Conservation (phyloP, 352 stramenopile genomes). For the Aphanomyces cochlioides region DNA sequence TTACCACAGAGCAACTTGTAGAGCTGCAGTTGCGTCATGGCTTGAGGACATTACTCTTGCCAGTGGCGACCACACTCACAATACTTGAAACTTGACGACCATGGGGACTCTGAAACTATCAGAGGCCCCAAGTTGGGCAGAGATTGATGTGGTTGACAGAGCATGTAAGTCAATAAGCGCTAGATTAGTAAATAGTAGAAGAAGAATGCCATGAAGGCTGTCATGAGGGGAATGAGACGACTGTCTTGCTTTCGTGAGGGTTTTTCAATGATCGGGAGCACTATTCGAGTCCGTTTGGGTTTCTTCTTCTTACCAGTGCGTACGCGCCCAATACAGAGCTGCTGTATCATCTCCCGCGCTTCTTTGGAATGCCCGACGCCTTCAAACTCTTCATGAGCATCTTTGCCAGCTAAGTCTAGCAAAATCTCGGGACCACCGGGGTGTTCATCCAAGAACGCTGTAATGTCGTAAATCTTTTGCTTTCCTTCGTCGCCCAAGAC, state of each 20-base stretch:
- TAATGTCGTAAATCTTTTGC: constrained; percentile 97
- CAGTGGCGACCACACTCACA: too few relatives aligned
- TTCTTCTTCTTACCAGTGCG: constrained; percentile 52
- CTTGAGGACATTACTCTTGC: too few relatives aligned
- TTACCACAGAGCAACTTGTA: too few relatives aligned
- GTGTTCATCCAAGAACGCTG: constrained; percentile 97
- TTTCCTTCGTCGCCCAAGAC: constrained; percentile 66
- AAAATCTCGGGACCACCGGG: constrained; percentile 98
- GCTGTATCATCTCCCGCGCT: constrained; percentile 89
- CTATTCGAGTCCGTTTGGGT: constrained; percentile 16
- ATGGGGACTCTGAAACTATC: too few relatives aligned
- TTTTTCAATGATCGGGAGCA: constrained; percentile 19
- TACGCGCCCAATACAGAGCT: constrained; percentile 91
- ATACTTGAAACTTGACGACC: too few relatives aligned
- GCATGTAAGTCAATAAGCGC: too few relatives aligned
- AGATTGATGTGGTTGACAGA: too few relatives aligned
- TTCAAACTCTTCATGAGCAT: constrained; percentile 93
- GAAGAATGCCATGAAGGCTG: constrained; percentile 40
- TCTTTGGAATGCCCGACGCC: constrained; percentile 98
- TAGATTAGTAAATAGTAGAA: constrained; percentile 25
- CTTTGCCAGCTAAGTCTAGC: constrained; percentile 90
- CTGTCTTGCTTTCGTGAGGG: constrained; percentile 26
- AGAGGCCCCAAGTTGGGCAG: too few relatives aligned
- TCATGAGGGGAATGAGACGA: constrained; percentile 37
- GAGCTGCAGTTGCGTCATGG: too few relatives aligned